A percentile compares a stretch with the other conserved stretches of the same genome.
These are phyloP conservation scores for Neurospora sp. DNA, from an alignment of 495 filamentous ascomycete species.

Conservation along the genomic window DNA sequence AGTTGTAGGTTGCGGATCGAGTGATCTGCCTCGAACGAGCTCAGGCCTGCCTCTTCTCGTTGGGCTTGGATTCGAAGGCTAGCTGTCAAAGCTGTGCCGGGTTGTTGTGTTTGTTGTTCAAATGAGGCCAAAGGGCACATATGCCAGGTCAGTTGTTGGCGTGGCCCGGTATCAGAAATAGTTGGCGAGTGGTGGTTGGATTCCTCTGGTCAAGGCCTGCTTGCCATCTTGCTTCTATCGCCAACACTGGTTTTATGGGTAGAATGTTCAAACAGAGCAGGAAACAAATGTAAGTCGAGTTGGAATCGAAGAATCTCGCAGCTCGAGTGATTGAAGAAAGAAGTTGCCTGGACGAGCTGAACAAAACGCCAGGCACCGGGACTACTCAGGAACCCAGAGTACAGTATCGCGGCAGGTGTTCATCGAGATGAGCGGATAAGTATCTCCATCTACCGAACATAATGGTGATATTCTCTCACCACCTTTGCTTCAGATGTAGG, in stretches of 20 bases:
- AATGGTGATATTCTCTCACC: background rate
- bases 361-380: background rate
- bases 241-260: too few relatives aligned
- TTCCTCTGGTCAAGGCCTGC: background rate
- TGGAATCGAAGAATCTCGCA: background rate
- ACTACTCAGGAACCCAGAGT: background rate
- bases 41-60: constrained; percentile 28
- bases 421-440: background rate
- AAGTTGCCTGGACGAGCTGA: background rate
- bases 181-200: background rate
- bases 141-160: background rate
- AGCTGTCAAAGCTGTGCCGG: constrained; percentile 20
- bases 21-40: constrained; percentile 26
- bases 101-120: background rate
- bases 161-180: background rate
- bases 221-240: background rate
- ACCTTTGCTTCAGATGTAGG: background rate
- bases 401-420: background rate
- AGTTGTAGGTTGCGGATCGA: background rate
- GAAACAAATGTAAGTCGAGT: too few relatives aligned
- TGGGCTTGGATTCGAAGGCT: constrained; percentile 32
- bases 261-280: too few relatives aligned
- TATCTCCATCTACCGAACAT: background rate
- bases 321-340: background rate
- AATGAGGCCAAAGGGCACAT: background rate